Percentiles rank a stretch among this genome's conserved stretches.
These are phyloP conservation scores for Heteromeles arbutifolia DNA, from an alignment of 306 rosid genomes.

Conservation along the genomic window DNA sequence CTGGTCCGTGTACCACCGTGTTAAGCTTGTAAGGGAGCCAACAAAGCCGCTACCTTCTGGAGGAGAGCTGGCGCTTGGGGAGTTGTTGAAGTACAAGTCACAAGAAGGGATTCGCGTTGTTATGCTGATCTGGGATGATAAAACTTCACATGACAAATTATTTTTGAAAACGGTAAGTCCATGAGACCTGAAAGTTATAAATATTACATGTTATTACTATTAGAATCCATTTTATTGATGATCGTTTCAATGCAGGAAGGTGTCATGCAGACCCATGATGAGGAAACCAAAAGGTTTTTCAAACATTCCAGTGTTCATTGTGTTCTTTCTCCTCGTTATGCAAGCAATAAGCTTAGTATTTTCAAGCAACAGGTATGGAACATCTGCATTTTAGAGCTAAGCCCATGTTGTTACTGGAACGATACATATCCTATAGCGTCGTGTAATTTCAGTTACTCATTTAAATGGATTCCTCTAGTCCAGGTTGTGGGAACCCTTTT, in stretches of 20 bases:
- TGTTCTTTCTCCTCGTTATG: conserved; percentile 70
- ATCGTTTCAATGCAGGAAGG: conserved; percentile 52
- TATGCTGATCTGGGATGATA: conserved; percentile 67
- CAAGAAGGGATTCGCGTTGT: conserved; percentile 66
- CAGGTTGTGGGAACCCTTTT: conserved; percentile 81
- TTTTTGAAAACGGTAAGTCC: conserved; percentile 54
- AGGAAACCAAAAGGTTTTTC: conserved; percentile 60
- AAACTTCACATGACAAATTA: conserved; percentile 67
- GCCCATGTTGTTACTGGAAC: not conserved
- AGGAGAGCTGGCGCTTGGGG: conserved; percentile 68
- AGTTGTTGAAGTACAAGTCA: conserved; percentile 61
- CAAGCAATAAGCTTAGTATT: conserved; percentile 77
- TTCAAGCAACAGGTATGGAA: conserved; percentile 68
- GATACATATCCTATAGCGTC: not conserved
- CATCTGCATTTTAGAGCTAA: not conserved
- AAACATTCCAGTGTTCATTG: conserved; percentile 71
- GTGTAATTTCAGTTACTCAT: not conserved
- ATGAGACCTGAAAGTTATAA: not conserved
- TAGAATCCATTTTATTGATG: not conserved
- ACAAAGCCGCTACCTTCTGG: conserved; percentile 52
- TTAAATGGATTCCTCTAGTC: conserved; percentile 23
- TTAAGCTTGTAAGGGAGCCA: conserved; percentile 62
- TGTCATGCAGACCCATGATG: conserved; percentile 77
- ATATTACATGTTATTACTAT: not conserved
- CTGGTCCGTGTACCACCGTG: conserved; percentile 56